These are phyloP conservation scores for Penicillium diatomitis DNA, from an alignment of 495 filamentous ascomycete genomes.

Conservation along the genomic window DNA sequence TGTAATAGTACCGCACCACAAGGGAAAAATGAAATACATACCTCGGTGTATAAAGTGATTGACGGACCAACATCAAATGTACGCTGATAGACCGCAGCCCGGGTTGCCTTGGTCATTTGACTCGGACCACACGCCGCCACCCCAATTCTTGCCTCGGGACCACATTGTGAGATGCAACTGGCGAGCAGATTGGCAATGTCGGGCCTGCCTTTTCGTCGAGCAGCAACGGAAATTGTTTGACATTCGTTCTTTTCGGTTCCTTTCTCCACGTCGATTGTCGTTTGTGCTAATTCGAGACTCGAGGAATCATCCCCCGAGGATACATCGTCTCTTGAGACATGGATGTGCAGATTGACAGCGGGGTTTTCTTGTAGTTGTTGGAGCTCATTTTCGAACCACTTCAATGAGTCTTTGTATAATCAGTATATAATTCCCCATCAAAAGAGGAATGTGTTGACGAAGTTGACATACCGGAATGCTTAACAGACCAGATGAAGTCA, in stretches of 20 bases:
- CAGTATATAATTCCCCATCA: not conserved
- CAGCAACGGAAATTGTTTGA: not conserved
- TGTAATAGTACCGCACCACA: not conserved
- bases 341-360: slow-evolving; percentile 4
- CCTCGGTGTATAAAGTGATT: slow-evolving; percentile 9
- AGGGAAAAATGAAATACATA: not conserved
- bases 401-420: slow-evolving; percentile 1
- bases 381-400: slow-evolving; percentile 11
- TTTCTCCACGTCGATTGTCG: slow-evolving; percentile 1
- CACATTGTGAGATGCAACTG: not conserved
- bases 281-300: not conserved
- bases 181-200: slow-evolving; percentile 2
- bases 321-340: slow-evolving; percentile 2
- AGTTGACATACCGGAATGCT: not conserved
- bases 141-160: slow-evolving; percentile 1
- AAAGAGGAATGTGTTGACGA: not conserved
- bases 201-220: slow-evolving; percentile 3
- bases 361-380: slow-evolving; percentile 3
- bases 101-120: slow-evolving; percentile 2
- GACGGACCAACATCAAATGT: slow-evolving; percentile 7
- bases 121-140: slow-evolving; percentile 10
- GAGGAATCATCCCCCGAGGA: not conserved
- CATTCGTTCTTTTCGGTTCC: not conserved
- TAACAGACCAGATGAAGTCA: slow-evolving; percentile 14
- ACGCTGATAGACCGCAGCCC: not conserved